Percentiles rank a stretch among this genome's conserved stretches.
Conservation (phyloP, 805 yeast species). For the Candida tallmaniae region DNA sequence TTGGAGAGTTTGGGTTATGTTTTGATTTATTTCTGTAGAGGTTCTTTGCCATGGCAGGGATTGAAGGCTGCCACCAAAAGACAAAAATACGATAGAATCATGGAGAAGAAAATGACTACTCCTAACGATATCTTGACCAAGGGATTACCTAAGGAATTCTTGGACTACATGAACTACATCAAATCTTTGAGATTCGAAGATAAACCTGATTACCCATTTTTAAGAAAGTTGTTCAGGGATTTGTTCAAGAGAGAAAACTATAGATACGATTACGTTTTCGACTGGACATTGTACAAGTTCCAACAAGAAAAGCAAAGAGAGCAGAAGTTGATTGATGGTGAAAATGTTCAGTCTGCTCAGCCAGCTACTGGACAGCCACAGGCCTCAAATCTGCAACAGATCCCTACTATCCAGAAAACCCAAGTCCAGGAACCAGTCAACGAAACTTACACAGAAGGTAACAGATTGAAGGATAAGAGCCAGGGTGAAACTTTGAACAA, state of each 20-base stretch:
- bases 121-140: constrained; percentile 81
- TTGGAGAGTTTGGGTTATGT: constrained; percentile 93
- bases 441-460: constrained; percentile 1
- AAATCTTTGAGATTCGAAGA: constrained; percentile 91
- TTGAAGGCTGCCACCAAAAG: constrained; percentile 94
- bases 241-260: constrained; percentile 83
- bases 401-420: no score
- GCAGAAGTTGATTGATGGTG: constrained; percentile 31
- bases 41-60: constrained; percentile 98
- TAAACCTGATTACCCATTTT: constrained; percentile 88
- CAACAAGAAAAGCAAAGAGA: constrained; percentile 54
- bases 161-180: constrained; percentile 81
- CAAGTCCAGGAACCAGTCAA: constrained; percentile 15
- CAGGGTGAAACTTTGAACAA: no score
- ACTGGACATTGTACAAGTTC: constrained; percentile 89
- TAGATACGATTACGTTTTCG: constrained; percentile 90
- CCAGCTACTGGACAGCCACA: constrained; percentile 14
- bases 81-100: constrained; percentile 93
- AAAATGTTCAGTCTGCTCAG: constrained; percentile 18
- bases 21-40: constrained; percentile 88
- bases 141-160: constrained; percentile 89
- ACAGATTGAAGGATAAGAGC: no score
- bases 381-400: no score
- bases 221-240: constrained; percentile 86
- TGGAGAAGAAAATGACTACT: constrained; percentile 91